phyloP scores from a whole-genome alignment of 1,284 basidiomycete species.

The Bjerkandera adusta region DNA sequence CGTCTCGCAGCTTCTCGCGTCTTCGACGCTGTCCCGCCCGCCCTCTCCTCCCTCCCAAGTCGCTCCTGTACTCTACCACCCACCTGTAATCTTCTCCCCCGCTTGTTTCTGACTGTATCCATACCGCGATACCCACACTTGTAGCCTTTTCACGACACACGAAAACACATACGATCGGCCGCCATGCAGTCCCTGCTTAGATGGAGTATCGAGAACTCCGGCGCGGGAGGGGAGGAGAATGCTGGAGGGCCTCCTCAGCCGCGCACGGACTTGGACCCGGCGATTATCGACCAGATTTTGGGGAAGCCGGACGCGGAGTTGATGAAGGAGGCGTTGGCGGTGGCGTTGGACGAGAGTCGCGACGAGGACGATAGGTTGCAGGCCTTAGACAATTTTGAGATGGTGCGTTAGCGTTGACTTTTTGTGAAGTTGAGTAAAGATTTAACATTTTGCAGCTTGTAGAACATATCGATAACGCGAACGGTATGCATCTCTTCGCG shows the following conservation, averaged over 20 bases:
- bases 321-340: conserved; percentile 85
- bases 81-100: too few species aligned
- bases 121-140: too few species aligned
- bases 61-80: too few species aligned
- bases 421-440: too few species aligned
- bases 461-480: conserved; percentile 95
- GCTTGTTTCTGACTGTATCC: too few species aligned
- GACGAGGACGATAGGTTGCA: conserved; percentile 67
- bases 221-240: conserved; percentile 29
- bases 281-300: conserved; percentile 82
- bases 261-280: conserved; percentile 64
- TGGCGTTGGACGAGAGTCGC: conserved; percentile 64
- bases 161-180: too few species aligned
- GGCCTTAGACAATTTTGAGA: conserved; percentile 93
- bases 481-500: conserved; percentile 48
- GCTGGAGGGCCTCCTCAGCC: conserved; percentile 31
- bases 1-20: too few species aligned
- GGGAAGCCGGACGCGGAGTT: conserved; percentile 82
- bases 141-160: too few species aligned
- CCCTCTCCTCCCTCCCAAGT: too few species aligned
- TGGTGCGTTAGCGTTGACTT: conserved; percentile 54
- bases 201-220: conserved; percentile 73
- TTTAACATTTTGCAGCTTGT: conserved; percentile 57
- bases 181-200: conserved; percentile 71
- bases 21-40: too few species aligned